Conservation (phyloP, 2,329 filamentous ascomycete species). For the Venturia carpophila region DNA sequence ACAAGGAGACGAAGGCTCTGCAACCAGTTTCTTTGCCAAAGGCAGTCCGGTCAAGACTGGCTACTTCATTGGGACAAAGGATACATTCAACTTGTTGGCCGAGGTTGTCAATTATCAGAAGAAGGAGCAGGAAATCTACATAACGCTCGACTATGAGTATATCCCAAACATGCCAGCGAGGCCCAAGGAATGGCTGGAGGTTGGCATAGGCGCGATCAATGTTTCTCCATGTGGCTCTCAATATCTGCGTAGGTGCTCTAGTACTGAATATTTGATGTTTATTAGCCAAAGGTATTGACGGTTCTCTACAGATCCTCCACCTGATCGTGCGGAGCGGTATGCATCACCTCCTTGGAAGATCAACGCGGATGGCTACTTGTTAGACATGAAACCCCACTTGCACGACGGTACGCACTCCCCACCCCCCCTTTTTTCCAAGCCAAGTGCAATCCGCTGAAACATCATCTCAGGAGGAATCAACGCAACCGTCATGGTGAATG, state of each 20-base stretch:
- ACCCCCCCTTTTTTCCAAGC: not conserved
- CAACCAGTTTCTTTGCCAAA: not conserved
- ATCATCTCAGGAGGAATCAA: slow-evolving; percentile 2
- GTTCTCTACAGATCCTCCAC: slow-evolving; percentile 7
- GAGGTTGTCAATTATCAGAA: slow-evolving; percentile 18
- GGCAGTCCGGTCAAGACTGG: slow-evolving; percentile 16
- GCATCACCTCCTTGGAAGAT: slow-evolving; percentile 14
- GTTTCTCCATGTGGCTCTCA: slow-evolving; percentile 12
- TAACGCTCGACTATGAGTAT: slow-evolving; percentile 17
- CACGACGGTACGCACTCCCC: slow-evolving; percentile 13
- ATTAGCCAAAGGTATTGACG: no score
- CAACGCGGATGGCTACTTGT: slow-evolving; percentile 13
- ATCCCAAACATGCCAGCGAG: slow-evolving; percentile 8
- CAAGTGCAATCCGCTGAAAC: not conserved
- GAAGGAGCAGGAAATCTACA: slow-evolving; percentile 11
- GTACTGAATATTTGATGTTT: no score
- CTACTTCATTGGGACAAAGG: slow-evolving; percentile 14
- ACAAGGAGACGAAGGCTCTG: slow-evolving; percentile 11
- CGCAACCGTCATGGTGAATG: slow-evolving; percentile 11
- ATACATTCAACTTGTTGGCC: slow-evolving; percentile 5
- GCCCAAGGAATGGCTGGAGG: slow-evolving; percentile 16
- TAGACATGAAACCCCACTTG: slow-evolving; percentile 16
- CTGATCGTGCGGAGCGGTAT: slow-evolving; percentile 13
- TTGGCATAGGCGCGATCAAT: slow-evolving; percentile 15
- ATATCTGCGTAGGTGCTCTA: not conserved